These are phyloP conservation scores for Aspergillus baeticus DNA, from an alignment of 495 filamentous ascomycete genomes.

Conservation along the genomic window DNA sequence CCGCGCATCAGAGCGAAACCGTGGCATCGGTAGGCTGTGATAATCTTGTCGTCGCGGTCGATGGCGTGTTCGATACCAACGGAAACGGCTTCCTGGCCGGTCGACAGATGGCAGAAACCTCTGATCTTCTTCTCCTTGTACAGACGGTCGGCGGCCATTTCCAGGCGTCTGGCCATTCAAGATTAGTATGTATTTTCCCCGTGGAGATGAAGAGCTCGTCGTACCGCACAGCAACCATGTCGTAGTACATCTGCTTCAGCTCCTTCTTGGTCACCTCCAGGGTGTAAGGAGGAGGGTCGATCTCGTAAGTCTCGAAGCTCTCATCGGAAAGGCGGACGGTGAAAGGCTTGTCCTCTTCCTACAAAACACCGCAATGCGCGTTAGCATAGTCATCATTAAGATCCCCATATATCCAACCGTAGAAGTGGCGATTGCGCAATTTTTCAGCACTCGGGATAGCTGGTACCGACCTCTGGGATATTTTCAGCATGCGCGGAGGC, in stretches of 20 bases:
- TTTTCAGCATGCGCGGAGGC: conserved; percentile 87
- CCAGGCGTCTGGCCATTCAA: conserved; percentile 76
- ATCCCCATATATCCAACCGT: conserved; percentile 1
- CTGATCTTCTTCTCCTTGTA: conserved; percentile 99
- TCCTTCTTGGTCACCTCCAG: conserved; percentile 93
- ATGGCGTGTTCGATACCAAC: conserved; percentile 96
- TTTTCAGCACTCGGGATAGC: conserved; percentile 32
- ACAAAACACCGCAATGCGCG: conserved; percentile 12
- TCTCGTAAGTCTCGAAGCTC: conserved; percentile 99
- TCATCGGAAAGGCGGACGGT: conserved; percentile 89
- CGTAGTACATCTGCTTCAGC: conserved; percentile 97
- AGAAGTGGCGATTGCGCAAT: not conserved
- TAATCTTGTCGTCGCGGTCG: conserved; percentile 84
- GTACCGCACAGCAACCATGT: conserved; percentile 94
- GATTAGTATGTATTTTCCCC: conserved; percentile 3
- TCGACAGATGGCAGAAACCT: conserved; percentile 98
- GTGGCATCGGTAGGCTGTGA: conserved; percentile 98
- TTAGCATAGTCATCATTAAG: no score
- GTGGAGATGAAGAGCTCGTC: conserved; percentile 12
- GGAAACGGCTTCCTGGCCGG: conserved; percentile 95
- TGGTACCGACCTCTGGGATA: conserved; percentile 50
- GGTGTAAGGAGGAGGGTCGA: conserved; percentile 91
- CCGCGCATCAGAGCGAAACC: conserved; percentile 97
- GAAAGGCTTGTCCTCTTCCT: conserved; percentile 96
- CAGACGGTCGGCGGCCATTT: conserved; percentile 95